Conservation (phyloP, 1,284 basidiomycete species). For the Ganoderma lingzhi region DNA sequence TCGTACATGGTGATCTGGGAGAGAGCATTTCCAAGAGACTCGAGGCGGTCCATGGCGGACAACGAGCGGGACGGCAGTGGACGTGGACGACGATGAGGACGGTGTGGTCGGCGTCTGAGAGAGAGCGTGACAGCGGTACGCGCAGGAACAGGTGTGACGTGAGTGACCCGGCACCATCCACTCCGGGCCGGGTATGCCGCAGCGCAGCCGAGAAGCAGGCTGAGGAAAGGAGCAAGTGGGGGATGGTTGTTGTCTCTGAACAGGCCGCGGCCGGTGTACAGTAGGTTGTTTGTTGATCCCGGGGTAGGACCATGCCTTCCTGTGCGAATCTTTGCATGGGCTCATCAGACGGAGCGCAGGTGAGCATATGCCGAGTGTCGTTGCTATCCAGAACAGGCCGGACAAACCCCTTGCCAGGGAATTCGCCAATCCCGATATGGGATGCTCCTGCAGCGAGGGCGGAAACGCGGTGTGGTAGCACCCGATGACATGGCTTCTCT, state of each 20-base stretch:
- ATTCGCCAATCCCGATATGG: conserved; percentile 28
- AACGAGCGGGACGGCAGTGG: conserved; percentile 18
- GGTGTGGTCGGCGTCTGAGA: conserved; percentile 17
- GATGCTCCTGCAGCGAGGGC: conserved; percentile 26
- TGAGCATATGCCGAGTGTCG: conserved; percentile 9
- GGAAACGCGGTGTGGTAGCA: conserved; percentile 12
- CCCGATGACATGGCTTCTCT: conserved; percentile 28
- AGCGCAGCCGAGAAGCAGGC: not conserved
- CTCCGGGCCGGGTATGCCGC: not conserved
- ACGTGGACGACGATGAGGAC: conserved; percentile 29
- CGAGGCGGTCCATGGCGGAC: conserved; percentile 54
- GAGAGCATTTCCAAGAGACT: conserved; percentile 71
- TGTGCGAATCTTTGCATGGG: conserved; percentile 5
- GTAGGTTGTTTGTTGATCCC: not conserved
- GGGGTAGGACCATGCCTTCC: not conserved
- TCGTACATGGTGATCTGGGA: conserved; percentile 90
- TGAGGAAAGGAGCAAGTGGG: not conserved
- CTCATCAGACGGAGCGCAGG: not conserved
- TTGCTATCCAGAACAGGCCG: conserved; percentile 11
- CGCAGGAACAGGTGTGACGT: not conserved
- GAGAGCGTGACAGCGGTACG: conserved; percentile 20
- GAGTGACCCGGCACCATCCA: not conserved
- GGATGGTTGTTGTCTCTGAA: conserved; percentile 6
- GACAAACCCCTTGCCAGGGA: conserved; percentile 14
- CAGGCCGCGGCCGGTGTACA: not conserved